Evolutionary conservation across 345 rosid species (phyloP).

Genomic region (Eucalyptus regnans): DNA sequence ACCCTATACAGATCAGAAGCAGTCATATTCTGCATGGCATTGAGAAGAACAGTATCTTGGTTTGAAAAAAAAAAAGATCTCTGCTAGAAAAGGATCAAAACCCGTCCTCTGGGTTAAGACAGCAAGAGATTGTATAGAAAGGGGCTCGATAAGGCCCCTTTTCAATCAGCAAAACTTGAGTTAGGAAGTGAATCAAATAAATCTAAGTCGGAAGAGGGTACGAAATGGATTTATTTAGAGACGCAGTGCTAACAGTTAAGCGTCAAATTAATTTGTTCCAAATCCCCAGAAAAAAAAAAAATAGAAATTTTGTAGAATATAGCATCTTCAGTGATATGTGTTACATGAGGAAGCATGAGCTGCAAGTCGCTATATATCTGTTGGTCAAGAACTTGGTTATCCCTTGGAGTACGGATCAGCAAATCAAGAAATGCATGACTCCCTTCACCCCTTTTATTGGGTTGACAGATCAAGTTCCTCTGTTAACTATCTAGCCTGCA

Average conservation of each 20-base stretch:
- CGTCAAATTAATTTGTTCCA: background rate
- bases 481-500: background rate
- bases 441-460: background rate
- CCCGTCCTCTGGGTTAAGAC: background rate
- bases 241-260: background rate
- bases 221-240: background rate
- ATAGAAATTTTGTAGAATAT: background rate
- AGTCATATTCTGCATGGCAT: background rate
- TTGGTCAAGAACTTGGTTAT: background rate
- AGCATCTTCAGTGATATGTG: background rate
- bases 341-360: background rate
- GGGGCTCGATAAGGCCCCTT: background rate
- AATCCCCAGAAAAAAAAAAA: background rate
- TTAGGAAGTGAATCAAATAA: background rate
- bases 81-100: background rate
- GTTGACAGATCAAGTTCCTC: background rate
- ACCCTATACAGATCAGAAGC: slow-evolving; percentile 27
- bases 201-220: background rate
- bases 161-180: background rate
- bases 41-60: background rate
- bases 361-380: background rate
- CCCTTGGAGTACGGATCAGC: background rate
- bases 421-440: background rate
- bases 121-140: background rate
- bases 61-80: background rate